phyloP scores from a whole-genome alignment of 495 filamentous ascomycete genomes.

The Penicillium herquei region DNA sequence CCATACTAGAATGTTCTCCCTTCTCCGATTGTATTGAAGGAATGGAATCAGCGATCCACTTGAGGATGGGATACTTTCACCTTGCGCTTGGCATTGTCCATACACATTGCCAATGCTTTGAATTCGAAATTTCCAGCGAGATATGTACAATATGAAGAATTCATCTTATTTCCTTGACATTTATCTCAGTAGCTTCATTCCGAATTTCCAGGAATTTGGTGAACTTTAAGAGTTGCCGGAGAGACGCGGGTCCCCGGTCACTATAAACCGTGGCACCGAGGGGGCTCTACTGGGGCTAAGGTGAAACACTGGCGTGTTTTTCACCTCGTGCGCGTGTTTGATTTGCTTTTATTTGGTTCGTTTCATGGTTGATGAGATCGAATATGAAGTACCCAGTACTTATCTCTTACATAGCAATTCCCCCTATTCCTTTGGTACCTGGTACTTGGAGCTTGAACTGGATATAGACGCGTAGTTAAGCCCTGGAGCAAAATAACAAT shows the following conservation, averaged over 20 bases:
- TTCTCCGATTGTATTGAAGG: too few species aligned
- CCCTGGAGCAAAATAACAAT: conserved; percentile 1
- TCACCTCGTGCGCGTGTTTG: conserved; percentile 21
- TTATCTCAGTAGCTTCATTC: background rate
- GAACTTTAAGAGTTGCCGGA: conserved; percentile 34
- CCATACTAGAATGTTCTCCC: too few species aligned
- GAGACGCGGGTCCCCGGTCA: conserved; percentile 22
- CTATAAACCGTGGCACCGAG: conserved; percentile 2
- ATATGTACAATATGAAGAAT: conserved; percentile 6
- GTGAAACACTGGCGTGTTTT: conserved; percentile 48
- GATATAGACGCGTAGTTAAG: background rate
- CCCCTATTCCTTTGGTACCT: background rate
- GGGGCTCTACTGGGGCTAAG: conserved; percentile 12
- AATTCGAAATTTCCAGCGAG: background rate
- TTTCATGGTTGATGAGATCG: background rate
- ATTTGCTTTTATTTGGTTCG: conserved; percentile 7
- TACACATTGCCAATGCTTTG: background rate
- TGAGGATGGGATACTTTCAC: background rate
- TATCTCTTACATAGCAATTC: background rate
- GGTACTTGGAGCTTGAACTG: background rate
- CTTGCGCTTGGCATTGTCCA: background rate
- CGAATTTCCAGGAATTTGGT: background rate
- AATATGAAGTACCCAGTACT: conserved; percentile 6
- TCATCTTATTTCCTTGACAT: background rate
- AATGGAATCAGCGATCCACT: background rate